Evolutionary conservation across 805 yeast species (phyloP), one percentile per base, ranked within the genome.

Genomic region (Metschnikowia kunwiensis): DNA sequence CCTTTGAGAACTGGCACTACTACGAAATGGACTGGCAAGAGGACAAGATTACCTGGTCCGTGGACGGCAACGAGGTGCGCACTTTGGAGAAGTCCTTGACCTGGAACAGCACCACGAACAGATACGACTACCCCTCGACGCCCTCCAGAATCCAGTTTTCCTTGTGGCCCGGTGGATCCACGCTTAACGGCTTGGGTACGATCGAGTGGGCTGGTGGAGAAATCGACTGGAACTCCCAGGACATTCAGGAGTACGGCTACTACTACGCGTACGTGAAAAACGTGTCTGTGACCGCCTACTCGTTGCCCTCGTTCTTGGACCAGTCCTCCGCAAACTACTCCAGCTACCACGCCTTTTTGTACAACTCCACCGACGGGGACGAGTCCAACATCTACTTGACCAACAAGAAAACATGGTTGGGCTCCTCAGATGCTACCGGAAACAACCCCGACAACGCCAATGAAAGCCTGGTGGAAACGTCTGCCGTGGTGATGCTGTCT

Each of bases 131-230:
- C 60, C 91, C 91, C 17, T 86, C 81, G 60, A 82, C 91, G 1
- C 91, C 91, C 8, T 63, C 86, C 34, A 69, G 82, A 53, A 63
- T 88, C 30, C 86, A 83, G 55, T 59, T 82, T 34, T 83, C 89
- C 4, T 56, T 83, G 39, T 83, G 91, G 91, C 87, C 91, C 2
- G 89, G 77, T 65, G 89, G 88, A 59, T 70, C 63, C 43, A 44
- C 72, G 7, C 51, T 68, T 20, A 73, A 71, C 51, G 75, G 74
- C 15, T 46, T 52, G 18, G 89, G 89, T 68, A 82, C 88, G 10
- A 69, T 75, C 43, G 82, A 71, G 39, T 88, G 89, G 89, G 85
- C 95, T 24, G 96, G 96, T 63, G 97, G 97, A 64, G 68, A 46
- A 19, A 78, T 89, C 43, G 70, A 86, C 65, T 89, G 97, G 97